phyloP scores from a whole-genome alignment of 1,284 basidiomycete genomes.

The Testicularia cyperi region DNA sequence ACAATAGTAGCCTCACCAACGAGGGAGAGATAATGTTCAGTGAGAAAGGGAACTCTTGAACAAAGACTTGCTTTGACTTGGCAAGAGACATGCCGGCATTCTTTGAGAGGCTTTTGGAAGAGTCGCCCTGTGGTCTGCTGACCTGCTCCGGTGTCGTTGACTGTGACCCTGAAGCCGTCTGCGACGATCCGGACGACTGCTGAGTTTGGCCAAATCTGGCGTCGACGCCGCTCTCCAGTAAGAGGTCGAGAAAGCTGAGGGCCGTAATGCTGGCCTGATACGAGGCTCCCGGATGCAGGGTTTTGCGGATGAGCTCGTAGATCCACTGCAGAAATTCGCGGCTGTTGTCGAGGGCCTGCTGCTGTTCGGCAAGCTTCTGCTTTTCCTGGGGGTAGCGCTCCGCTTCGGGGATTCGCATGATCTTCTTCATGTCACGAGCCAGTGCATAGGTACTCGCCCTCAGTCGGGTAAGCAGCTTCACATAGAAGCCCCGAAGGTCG shows the following conservation, averaged over 20 bases:
- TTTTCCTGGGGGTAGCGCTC: conserved; percentile 24
- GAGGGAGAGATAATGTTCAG: conserved; percentile 21
- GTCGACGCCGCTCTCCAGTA: conserved; percentile 42
- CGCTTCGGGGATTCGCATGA: conserved; percentile 24
- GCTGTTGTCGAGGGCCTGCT: conserved; percentile 13
- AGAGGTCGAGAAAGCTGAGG: conserved; percentile 44
- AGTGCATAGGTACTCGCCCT: conserved; percentile 45
- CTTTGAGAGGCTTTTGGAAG: conserved; percentile 16
- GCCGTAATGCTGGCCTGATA: conserved; percentile 46
- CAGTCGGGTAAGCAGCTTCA: conserved; percentile 48
- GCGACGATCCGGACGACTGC: background rate
- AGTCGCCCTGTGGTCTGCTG: too few species aligned
- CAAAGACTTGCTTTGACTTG: conserved; percentile 44
- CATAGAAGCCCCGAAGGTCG: conserved; percentile 44
- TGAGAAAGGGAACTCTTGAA: conserved; percentile 29
- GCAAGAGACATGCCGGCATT: conserved; percentile 39
- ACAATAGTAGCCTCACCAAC: conserved; percentile 39
- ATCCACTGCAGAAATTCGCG: conserved; percentile 30
- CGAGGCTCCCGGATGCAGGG: conserved; percentile 52
- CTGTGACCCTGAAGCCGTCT: too few species aligned
- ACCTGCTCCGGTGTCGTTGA: too few species aligned
- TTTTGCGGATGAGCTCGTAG: conserved; percentile 17
- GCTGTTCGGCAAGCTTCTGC: conserved; percentile 16
- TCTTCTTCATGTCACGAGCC: conserved; percentile 21
- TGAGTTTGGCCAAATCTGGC: conserved; percentile 13